phyloP scores from a whole-genome alignment of 495 filamentous ascomycete species.

The Penicillium bovifimosum region DNA sequence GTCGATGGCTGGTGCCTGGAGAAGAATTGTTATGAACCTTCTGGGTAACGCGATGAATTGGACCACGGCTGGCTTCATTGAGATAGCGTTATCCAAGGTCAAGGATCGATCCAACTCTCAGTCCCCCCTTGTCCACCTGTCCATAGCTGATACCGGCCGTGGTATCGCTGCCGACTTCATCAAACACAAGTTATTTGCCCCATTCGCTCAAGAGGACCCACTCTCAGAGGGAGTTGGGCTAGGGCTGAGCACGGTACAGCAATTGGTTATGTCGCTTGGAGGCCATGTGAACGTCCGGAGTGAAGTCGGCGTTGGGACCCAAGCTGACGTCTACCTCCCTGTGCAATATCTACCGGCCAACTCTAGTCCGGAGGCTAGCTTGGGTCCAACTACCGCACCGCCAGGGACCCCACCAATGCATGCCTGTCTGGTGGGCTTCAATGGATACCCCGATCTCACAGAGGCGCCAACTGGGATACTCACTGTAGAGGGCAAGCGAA shows the following conservation, averaged over 20 bases:
- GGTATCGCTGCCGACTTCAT: slow-evolving; percentile 66
- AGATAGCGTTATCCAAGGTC: slow-evolving; percentile 44
- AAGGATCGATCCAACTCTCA: slow-evolving; percentile 14
- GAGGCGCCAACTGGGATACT: slow-evolving; percentile 23
- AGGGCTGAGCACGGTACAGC: slow-evolving; percentile 62
- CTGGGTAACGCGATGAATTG: slow-evolving; percentile 70
- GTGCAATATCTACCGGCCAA: slow-evolving; percentile 25
- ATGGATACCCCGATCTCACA: slow-evolving; percentile 25
- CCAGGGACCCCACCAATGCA: slow-evolving; percentile 1
- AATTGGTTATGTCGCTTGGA: slow-evolving; percentile 54
- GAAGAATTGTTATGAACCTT: slow-evolving; percentile 65
- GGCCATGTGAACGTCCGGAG: slow-evolving; percentile 57
- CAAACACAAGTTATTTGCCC: slow-evolving; percentile 57
- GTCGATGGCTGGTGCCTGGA: slow-evolving; percentile 56
- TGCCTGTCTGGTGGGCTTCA: slow-evolving; percentile 29
- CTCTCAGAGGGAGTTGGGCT: slow-evolving; percentile 62
- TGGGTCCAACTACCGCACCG: slow-evolving; percentile 25
- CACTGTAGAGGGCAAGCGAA: slow-evolving; percentile 29
- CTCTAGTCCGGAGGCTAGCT: slow-evolving; percentile 65
- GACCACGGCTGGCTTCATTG: slow-evolving; percentile 54
- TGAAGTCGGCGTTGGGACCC: slow-evolving; percentile 52
- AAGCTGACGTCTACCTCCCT: slow-evolving; percentile 50
- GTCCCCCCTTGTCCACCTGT: slow-evolving; percentile 31
- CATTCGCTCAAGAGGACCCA: slow-evolving; percentile 66
- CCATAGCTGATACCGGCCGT: slow-evolving; percentile 59